A percentile compares a stretch with the other conserved stretches of the same genome.
phyloP scores from a whole-genome alignment of 805 yeast species.

The Candida nemodendra region DNA sequence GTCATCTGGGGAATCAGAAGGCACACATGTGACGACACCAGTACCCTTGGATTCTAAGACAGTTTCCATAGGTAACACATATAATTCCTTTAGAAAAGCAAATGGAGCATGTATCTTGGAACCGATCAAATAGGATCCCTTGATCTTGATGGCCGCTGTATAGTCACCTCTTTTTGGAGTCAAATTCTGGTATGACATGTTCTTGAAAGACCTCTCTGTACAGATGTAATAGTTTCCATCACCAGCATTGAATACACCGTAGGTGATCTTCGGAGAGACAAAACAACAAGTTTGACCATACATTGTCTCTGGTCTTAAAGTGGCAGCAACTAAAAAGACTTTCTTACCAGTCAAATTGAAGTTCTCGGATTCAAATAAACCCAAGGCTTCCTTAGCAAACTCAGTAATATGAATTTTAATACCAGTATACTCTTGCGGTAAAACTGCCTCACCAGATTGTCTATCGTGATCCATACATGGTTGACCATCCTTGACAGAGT shows the following conservation, averaged over 20 bases:
- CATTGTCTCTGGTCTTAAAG: constrained; percentile 98
- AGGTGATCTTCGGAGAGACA: constrained; percentile 90
- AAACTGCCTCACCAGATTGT: constrained; percentile 93
- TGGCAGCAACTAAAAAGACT: constrained; percentile 87
- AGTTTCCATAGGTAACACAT: constrained; percentile 96
- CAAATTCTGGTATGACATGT: constrained; percentile 92
- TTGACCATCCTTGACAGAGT: constrained; percentile 97
- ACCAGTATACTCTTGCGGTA: constrained; percentile 95
- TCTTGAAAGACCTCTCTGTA: constrained; percentile 94
- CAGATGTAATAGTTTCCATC: constrained; percentile 72
- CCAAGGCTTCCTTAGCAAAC: constrained; percentile 56
- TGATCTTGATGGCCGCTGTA: constrained; percentile 54
- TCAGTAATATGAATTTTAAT: constrained; percentile 77
- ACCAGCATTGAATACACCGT: constrained; percentile 89
- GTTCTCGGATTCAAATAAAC: constrained; percentile 48
- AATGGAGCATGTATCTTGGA: constrained; percentile 85
- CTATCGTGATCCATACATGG: constrained; percentile 99
- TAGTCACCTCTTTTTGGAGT: constrained; percentile 86
- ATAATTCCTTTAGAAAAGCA: constrained; percentile 63
- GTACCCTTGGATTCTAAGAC: constrained; percentile 95
- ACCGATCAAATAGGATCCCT: constrained; percentile 79
- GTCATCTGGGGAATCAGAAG: constrained; percentile 99
- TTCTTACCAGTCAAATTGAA: constrained; percentile 55
- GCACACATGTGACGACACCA: constrained; percentile 98
- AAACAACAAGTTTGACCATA: constrained; percentile 98